Evolutionary conservation across 2,329 filamentous ascomycete genomes (phyloP).

Genomic region (Trichoderma endophyticum): DNA sequence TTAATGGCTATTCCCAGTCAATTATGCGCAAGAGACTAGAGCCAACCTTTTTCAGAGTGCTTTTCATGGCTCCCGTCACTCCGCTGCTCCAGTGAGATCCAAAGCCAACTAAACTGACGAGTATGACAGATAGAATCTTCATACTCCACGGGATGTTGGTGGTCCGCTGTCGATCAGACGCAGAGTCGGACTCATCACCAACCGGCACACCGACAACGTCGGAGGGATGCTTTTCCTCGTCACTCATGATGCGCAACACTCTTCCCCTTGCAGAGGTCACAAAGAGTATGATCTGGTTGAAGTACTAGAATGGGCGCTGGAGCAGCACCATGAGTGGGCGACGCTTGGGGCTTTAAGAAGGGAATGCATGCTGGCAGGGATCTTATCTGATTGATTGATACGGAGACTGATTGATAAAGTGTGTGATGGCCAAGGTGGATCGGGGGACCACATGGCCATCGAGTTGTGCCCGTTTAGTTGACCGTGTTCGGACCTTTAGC

Average conservation of each 20-base stretch:
- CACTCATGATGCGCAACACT: neutral
- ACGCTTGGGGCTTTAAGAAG: neutral
- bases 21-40: too few relatives aligned
- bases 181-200: neutral
- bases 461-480: neutral
- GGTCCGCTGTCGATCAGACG: neutral
- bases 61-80: slow-evolving; percentile 60
- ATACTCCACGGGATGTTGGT: slow-evolving; percentile 5
- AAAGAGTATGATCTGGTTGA: too few relatives aligned
- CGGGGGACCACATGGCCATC: slow-evolving; percentile 1
- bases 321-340: neutral
- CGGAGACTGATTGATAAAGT: slow-evolving; percentile 12
- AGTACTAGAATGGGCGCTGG: neutral
- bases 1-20: too few relatives aligned
- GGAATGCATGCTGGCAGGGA: neutral
- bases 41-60: slow-evolving; percentile 52
- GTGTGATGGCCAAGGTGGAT: neutral
- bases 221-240: slow-evolving; percentile 6
- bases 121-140: slow-evolving; percentile 10
- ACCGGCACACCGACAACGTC: neutral
- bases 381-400: slow-evolving; percentile 16
- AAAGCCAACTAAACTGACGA: slow-evolving; percentile 49
- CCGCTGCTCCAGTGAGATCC: slow-evolving; percentile 59
- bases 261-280: neutral
- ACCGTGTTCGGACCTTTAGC: neutral